phyloP scores from a whole-genome alignment of 441 rosid species.

The Omphalea diandra region DNA sequence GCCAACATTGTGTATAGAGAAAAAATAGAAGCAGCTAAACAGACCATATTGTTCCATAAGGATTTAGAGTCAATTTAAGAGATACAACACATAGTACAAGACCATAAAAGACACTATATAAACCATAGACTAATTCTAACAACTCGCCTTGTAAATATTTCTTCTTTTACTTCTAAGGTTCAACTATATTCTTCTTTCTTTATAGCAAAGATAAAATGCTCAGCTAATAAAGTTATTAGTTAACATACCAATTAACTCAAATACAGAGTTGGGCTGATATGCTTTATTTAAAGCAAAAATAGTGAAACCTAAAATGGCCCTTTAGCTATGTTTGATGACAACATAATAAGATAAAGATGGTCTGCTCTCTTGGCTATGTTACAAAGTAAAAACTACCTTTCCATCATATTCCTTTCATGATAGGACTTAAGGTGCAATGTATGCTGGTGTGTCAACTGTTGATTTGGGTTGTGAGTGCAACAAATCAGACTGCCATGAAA shows the following conservation, averaged over 20 bases:
- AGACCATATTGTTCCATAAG: neutral
- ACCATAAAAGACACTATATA: neutral
- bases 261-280: neutral
- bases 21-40: neutral
- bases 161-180: neutral
- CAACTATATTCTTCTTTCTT: conserved; percentile 2
- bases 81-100: neutral
- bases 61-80: neutral
- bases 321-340: neutral
- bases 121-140: neutral
- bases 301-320: neutral
- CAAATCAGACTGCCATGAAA: conserved; percentile 59
- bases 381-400: conserved; percentile 53
- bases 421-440: conserved; percentile 87
- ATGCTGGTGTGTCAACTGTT: conserved; percentile 93
- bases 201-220: neutral
- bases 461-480: conserved; percentile 89
- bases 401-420: conserved; percentile 93
- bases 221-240: neutral
- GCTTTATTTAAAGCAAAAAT: neutral
- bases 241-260: neutral
- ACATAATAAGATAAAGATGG: neutral
- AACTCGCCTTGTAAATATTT: too few species aligned
- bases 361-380: neutral
- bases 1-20: neutral